A percentile compares a stretch with the other conserved stretches of the same genome.
phyloP scores from a whole-genome alignment of 441 rosid species.

The Eugenia klotzschiana region DNA sequence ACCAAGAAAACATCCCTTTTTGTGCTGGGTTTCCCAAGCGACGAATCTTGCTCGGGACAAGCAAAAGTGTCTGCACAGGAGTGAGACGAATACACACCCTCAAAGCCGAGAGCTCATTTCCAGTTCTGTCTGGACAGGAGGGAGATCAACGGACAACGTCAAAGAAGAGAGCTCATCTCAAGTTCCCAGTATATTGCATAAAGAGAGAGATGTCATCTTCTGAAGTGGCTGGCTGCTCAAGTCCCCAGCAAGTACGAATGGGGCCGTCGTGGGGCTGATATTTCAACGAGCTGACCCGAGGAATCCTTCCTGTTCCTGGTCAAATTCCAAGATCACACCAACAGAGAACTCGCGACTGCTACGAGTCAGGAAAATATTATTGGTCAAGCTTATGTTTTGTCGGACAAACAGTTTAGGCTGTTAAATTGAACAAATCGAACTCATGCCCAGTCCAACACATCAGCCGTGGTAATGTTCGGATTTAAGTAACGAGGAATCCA shows the following conservation, averaged over 20 bases:
- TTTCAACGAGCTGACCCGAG: neutral
- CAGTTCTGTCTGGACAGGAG: neutral
- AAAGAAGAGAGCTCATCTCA: neutral
- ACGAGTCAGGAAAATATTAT: neutral
- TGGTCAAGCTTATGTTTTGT: neutral
- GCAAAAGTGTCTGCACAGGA: neutral
- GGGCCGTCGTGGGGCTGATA: neutral
- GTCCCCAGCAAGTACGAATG: too few species aligned
- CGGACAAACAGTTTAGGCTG: neutral
- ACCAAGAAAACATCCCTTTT: neutral
- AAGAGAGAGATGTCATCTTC: neutral
- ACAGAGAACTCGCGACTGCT: neutral
- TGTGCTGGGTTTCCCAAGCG: neutral
- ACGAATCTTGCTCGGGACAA: neutral
- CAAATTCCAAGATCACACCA: neutral
- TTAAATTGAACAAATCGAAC: neutral
- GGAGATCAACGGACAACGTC: neutral
- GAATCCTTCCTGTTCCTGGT: neutral
- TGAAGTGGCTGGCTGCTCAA: neutral
- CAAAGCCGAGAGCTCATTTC: neutral
- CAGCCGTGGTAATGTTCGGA: neutral
- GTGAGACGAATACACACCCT: neutral
- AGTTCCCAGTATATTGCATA: neutral
- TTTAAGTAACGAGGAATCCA: neutral
- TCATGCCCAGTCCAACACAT: too few species aligned